Evolutionary conservation across 2,329 filamentous ascomycete species (phyloP), one percentile per base, ranked within the genome.

Genomic region (Epichloe brachyelytri): DNA sequence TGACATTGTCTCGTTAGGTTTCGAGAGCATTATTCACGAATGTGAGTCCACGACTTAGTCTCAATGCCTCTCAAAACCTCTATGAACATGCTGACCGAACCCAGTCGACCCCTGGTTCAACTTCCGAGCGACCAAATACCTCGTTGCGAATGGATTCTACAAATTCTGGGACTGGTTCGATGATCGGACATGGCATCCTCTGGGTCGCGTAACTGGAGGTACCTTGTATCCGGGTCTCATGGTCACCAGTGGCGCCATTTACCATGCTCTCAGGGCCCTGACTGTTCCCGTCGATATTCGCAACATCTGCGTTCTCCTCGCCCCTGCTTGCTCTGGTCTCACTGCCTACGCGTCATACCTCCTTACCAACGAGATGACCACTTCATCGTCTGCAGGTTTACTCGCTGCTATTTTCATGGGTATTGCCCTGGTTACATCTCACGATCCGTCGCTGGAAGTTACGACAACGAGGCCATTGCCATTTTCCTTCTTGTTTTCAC

Each of bases 111-210:
- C 93, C 37, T 98, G 93, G 93, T 98, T 98, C 76, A 98, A 98
- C 72, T 98, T 98, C 72, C 80, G 93, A 70, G 93, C 93, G 59
- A 97, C 93, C 51, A 97, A 97, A 72, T 97, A 98, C 65, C 80
- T 98, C 51, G 88, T 98, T 51, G 81, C 91, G 65, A 82, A 98
- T 82, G 93, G 93, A 62, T 97, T 98, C 74, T 94, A 95, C 71
- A 89, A 86, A 69, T 98, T 98, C 68, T 98, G 93, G 93, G 91
- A 98, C 69, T 98, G 93, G 93, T 98, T 98, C 65, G 93, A 98
- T 71, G 93, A 98, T 76, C 84, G 93, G 75, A 98, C 93, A 81
- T 98, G 93, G 93, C 91, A 98, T 71, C 93, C 93, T 61, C 85
- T 98, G 55, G 93, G 93, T 62, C 88, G 93, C 74, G 93, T 98